phyloP scores from a whole-genome alignment of 2,329 filamentous ascomycete species.

The Zopfia rhizophila region DNA sequence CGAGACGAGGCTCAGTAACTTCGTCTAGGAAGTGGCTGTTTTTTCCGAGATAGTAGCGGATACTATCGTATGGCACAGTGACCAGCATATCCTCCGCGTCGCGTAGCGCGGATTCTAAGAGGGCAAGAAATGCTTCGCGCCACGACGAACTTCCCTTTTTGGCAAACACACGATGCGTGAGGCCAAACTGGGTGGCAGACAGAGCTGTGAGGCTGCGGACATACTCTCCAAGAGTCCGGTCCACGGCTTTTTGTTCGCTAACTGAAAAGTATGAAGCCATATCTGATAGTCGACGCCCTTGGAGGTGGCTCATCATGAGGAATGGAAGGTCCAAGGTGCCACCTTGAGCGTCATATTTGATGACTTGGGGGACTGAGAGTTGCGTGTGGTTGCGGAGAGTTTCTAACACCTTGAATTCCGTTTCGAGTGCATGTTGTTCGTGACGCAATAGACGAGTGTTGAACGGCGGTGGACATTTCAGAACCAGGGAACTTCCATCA shows the following conservation, averaged over 20 bases:
- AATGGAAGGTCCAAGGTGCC: conserved; percentile 42
- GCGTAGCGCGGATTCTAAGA: conserved; percentile 64
- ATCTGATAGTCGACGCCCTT: conserved; percentile 47
- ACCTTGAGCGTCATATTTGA: conserved; percentile 50
- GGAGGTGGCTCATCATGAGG: conserved; percentile 45
- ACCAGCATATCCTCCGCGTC: conserved; percentile 70
- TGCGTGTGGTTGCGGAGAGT: conserved; percentile 48
- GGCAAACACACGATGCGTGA: conserved; percentile 58
- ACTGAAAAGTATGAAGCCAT: conserved; percentile 44
- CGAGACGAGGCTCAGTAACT: conserved; percentile 62
- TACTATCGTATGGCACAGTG: conserved; percentile 65
- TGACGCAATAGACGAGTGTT: conserved; percentile 54
- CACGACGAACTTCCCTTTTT: conserved; percentile 62
- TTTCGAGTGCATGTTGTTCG: conserved; percentile 54
- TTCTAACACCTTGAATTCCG: conserved; percentile 52
- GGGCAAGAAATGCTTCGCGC: conserved; percentile 62
- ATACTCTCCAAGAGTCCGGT: conserved; percentile 53
- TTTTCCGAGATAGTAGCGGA: conserved; percentile 61
- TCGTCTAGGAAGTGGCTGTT: conserved; percentile 60
- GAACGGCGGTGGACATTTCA: conserved; percentile 53
- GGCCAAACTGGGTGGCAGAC: conserved; percentile 61
- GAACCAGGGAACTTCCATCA: conserved; percentile 52
- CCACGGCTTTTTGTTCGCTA: conserved; percentile 49
- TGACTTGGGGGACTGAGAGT: conserved; percentile 51
- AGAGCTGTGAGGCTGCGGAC: conserved; percentile 58